phyloP scores from a whole-genome alignment of 441 rosid species.

The Capsella rubella region DNA sequence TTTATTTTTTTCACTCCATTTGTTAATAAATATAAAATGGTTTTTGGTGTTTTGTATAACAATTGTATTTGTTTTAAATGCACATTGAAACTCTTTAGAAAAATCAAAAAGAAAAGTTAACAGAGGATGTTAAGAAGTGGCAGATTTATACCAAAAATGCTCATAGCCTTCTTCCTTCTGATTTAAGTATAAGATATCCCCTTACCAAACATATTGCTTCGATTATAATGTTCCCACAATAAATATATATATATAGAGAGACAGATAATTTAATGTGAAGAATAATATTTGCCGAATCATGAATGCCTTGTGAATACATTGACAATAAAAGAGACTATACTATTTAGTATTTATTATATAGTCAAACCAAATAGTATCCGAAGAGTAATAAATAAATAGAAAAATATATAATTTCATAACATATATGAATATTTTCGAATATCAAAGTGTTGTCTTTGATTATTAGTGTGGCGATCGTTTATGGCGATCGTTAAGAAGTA shows the following conservation, averaged over 20 bases:
- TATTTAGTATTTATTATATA: neutral
- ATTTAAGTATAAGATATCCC: conserved; percentile 30
- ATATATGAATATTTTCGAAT: too few relatives aligned
- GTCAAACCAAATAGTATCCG: neutral
- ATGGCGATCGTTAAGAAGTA: too few relatives aligned
- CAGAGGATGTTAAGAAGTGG: too few relatives aligned
- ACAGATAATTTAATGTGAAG: neutral
- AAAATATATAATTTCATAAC: neutral
- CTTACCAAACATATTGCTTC: conserved; percentile 33
- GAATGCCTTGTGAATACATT: conserved; percentile 9
- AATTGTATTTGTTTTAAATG: neutral
- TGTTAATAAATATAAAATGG: neutral
- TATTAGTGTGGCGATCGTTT: too few relatives aligned
- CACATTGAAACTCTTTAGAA: neutral
- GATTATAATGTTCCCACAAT: neutral
- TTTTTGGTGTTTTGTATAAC: neutral
- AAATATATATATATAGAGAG: neutral
- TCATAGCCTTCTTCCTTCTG: conserved; percentile 23
- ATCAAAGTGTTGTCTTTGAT: too few relatives aligned
- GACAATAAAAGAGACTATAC: neutral
- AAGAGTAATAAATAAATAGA: neutral
- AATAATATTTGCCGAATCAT: conserved; percentile 13
- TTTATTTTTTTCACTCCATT: too few relatives aligned
- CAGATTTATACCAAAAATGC: too few relatives aligned
- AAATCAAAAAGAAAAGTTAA: too few relatives aligned